Conservation (phyloP, 2,329 filamentous ascomycete genomes). For the Ophiostoma montium region DNA sequence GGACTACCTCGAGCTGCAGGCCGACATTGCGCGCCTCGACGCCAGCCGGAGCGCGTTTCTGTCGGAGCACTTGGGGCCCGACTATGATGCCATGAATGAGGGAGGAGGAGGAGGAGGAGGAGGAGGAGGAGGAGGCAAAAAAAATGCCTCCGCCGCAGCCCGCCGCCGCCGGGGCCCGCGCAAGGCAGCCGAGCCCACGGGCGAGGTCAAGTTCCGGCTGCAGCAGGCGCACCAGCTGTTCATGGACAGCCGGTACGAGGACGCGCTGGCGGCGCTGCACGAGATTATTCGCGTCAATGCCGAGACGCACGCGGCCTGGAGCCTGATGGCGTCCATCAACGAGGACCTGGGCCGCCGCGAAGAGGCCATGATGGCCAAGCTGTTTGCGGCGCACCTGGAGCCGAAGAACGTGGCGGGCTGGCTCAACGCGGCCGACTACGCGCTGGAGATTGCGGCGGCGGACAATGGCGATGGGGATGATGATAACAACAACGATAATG, state of each 20-base stretch:
- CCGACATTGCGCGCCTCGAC: conserved; percentile 25
- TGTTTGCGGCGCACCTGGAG: conserved; percentile 48
- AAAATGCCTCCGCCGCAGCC: neutral
- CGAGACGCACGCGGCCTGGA: conserved; percentile 53
- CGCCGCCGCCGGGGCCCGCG: conserved; percentile 30
- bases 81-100: conserved; percentile 3
- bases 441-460: conserved; percentile 33
- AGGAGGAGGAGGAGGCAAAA: neutral
- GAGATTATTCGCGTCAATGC: conserved; percentile 56
- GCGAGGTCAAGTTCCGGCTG: conserved; percentile 55
- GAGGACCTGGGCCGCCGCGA: conserved; percentile 43
- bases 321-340: conserved; percentile 45
- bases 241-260: conserved; percentile 44
- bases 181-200: conserved; percentile 52
- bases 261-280: conserved; percentile 42
- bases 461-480: conserved; percentile 22
- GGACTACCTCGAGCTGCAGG: conserved; percentile 26
- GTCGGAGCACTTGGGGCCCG: conserved; percentile 17
- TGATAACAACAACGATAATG: conserved; percentile 27
- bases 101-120: neutral
- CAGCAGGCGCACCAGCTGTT: conserved; percentile 55
- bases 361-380: conserved; percentile 43
- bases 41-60: conserved; percentile 22
- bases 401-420: conserved; percentile 46
- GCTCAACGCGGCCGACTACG: conserved; percentile 44